Conservation (phyloP, 768 basidiomycete species). For the Tylopilus cervinicoccineus region DNA sequence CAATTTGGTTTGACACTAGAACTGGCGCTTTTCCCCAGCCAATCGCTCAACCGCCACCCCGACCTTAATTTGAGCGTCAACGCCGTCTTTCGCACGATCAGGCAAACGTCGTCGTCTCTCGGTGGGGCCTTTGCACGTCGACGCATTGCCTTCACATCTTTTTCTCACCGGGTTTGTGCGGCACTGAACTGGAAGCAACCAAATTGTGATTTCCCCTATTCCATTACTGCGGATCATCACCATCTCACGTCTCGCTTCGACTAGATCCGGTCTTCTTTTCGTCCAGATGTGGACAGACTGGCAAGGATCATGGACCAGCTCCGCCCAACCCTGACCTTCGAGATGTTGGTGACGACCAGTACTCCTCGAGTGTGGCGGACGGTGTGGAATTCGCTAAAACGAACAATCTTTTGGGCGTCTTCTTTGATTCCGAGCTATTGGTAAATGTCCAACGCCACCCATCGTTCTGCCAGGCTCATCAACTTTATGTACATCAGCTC, state of each 20-base stretch:
- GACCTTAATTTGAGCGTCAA: conserved; percentile 84
- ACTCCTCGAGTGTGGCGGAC: conserved; percentile 71
- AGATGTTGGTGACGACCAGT: conserved; percentile 43
- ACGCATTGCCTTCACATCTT: conserved; percentile 89
- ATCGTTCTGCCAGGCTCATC: conserved; percentile 14
- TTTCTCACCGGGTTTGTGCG: conserved; percentile 84
- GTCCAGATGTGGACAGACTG: conserved; percentile 74
- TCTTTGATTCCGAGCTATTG: conserved; percentile 82
- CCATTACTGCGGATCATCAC: conserved; percentile 19
- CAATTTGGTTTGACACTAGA: conserved; percentile 78
- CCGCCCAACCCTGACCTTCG: conserved; percentile 34
- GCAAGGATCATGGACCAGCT: conserved; percentile 36
- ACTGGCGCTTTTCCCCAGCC: conserved; percentile 58
- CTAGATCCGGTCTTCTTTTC: conserved; percentile 95
- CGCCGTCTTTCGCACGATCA: conserved; percentile 78
- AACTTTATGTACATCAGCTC: conserved; percentile 36
- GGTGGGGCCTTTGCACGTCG: conserved; percentile 56
- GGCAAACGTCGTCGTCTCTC: conserved; percentile 53
- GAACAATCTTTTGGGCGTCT: conserved; percentile 91
- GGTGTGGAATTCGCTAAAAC: conserved; percentile 91
- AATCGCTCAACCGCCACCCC: conserved; percentile 46
- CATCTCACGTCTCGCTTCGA: conserved; percentile 18
- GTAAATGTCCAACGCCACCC: conserved; percentile 43
- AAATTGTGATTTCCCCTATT: conserved; percentile 60
- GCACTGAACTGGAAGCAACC: conserved; percentile 99